These are phyloP conservation scores for Didymella pomorum DNA, from an alignment of 2,329 filamentous ascomycete genomes.

Conservation along the genomic window DNA sequence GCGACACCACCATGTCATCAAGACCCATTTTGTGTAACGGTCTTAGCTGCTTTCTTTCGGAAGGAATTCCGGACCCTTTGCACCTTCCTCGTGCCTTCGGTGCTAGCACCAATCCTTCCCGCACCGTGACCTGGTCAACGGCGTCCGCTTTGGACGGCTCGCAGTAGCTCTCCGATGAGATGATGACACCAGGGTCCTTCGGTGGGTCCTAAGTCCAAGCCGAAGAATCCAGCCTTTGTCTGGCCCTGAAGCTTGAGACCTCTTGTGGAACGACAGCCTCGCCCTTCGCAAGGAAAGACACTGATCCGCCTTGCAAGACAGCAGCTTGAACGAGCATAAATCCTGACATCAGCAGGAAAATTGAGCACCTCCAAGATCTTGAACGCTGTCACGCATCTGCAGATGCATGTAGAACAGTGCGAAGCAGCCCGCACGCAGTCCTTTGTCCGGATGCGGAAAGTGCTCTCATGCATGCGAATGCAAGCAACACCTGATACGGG, in stretches of 20 bases:
- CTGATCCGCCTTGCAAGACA: slow-evolving; percentile 4
- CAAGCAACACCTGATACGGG: slow-evolving; percentile 1
- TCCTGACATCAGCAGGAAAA: not conserved
- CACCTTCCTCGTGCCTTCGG: slow-evolving; percentile 7
- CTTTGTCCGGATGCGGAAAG: slow-evolving; percentile 34
- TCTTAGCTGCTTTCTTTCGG: slow-evolving; percentile 8
- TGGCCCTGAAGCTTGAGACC: not conserved
- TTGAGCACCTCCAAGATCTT: not conserved
- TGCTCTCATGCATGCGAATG: slow-evolving; percentile 3
- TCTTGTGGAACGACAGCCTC: slow-evolving; percentile 14
- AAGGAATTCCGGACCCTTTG: slow-evolving; percentile 12
- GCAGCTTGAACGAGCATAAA: not conserved
- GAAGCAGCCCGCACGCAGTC: slow-evolving; percentile 11
- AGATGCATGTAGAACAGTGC: not conserved
- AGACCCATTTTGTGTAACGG: slow-evolving; percentile 7
- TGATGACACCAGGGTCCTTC: not conserved
- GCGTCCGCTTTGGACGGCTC: slow-evolving; percentile 1
- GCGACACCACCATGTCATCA: slow-evolving; percentile 3
- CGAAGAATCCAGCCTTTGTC: slow-evolving; percentile 1
- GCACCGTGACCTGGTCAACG: slow-evolving; percentile 17
- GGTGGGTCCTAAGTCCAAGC: not conserved
- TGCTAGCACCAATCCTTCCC: slow-evolving; percentile 15
- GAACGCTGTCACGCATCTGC: not conserved
- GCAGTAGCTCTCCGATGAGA: not conserved
- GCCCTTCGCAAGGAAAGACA: slow-evolving; percentile 20